Evolutionary conservation across 352 stramenopile species (phyloP).

Genomic region (Aphanomyces invadans): DNA sequence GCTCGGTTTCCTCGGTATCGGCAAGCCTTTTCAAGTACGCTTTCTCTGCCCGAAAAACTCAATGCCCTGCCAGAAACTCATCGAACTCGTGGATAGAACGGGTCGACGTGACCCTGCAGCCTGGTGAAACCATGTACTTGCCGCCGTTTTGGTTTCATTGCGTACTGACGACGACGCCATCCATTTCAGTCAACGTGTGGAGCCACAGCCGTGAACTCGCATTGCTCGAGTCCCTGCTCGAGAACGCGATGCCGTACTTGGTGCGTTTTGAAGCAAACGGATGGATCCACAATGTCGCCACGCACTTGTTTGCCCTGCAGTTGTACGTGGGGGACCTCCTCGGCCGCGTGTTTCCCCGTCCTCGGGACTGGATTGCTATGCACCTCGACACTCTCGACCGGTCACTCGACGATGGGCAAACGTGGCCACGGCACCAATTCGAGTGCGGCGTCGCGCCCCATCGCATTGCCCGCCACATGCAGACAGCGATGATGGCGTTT

Average conservation of each 20-base stretch:
- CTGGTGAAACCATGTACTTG: slow-evolving; percentile 25
- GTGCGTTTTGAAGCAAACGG: background rate
- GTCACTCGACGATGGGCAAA: background rate
- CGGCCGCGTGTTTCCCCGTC: background rate
- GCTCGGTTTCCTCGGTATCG: slow-evolving; percentile 3
- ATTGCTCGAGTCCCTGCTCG: background rate
- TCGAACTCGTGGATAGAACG: too few species aligned
- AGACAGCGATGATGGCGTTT: background rate
- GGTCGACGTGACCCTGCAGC: slow-evolving; percentile 15
- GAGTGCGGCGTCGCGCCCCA: background rate
- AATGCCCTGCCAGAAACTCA: too few species aligned
- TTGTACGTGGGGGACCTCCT: slow-evolving; percentile 1
- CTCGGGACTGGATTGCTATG: background rate
- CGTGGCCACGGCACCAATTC: background rate
- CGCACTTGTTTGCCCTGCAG: slow-evolving; percentile 7
- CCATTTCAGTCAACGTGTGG: slow-evolving; percentile 27
- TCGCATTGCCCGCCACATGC: background rate
- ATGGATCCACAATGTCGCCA: background rate
- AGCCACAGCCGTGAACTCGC: background rate
- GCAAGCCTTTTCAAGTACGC: background rate
- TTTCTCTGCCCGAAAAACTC: too few species aligned
- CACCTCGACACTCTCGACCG: background rate
- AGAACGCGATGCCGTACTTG: slow-evolving; percentile 16
- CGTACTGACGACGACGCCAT: slow-evolving; percentile 10
- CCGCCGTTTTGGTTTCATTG: slow-evolving; percentile 28